phyloP scores from a whole-genome alignment of 441 rosid species.

The Pelargonium australe region DNA sequence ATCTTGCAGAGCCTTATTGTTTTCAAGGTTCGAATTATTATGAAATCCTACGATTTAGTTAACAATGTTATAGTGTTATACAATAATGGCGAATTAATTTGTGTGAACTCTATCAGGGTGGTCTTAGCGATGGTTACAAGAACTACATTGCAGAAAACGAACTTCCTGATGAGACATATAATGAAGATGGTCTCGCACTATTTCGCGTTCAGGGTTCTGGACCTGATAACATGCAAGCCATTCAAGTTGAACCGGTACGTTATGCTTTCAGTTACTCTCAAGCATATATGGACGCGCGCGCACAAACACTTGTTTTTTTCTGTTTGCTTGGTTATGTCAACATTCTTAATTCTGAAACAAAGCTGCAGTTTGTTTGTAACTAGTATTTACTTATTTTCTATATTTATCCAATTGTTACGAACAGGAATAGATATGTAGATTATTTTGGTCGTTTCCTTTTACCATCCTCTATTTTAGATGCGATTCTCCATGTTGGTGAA shows the following conservation, averaged over 20 bases:
- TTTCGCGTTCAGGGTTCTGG: slow-evolving; percentile 93
- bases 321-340: slow-evolving; percentile 4
- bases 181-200: slow-evolving; percentile 64
- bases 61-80: slow-evolving; percentile 13
- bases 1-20: slow-evolving; percentile 90
- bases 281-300: not conserved
- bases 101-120: slow-evolving; percentile 55
- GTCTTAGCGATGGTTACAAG: slow-evolving; percentile 76
- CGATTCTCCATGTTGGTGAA: not conserved
- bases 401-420: not conserved
- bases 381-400: not conserved
- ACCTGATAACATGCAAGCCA: slow-evolving; percentile 98
- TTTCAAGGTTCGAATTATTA: slow-evolving; percentile 56
- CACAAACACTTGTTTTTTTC: no score
- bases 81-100: slow-evolving; percentile 16
- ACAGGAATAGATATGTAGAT: not conserved
- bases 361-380: not conserved
- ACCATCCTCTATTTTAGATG: not conserved
- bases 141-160: slow-evolving; percentile 61
- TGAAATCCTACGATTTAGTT: slow-evolving; percentile 7
- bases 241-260: slow-evolving; percentile 92
- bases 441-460: not conserved
- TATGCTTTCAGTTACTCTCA: slow-evolving; percentile 5
- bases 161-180: slow-evolving; percentile 68
- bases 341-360: slow-evolving; percentile 11